Evolutionary conservation across 2,329 filamentous ascomycete genomes (phyloP), one percentile per base, ranked within the genome.

Genomic region (Scortechinia acanthostroma): DNA sequence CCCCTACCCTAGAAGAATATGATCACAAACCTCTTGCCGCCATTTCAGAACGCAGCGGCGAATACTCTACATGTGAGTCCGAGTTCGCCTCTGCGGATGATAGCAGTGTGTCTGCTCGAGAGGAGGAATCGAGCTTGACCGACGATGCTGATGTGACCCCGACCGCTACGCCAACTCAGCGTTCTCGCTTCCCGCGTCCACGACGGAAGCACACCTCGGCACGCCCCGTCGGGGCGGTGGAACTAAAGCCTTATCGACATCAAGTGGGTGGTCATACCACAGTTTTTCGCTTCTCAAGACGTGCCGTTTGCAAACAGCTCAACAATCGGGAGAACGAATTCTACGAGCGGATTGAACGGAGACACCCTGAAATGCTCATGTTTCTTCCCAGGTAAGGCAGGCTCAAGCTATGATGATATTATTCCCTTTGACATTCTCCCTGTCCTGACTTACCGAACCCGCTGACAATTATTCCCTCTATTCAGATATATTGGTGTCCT

Each of bases 321-420:
- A 98, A 95, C 63, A 98, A 95, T 61, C 80, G 91, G 57, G 93
- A 98, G 61, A 98, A 98, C 64, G 89, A 95, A 65, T 98, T 98
- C 60, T 98, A 98, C 63, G 93, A 98, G 65, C 93, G 85, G 45
- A 88, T 97, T 55, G 93, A 98, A 69, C 82, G 80, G 56, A 81
- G 88, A 53, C 91, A 98, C 63, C 88, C 90, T 51, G 86, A 95
- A 58, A 74, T 98, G 56, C 70, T 98, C 48, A 81, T 86, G 35
- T 98, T 97, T 60, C 73, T 98, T 51, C 93, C 93, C 51, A 89
- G 91, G 83, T 86, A 69, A 50, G 45, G 44, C 46, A 48, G 45
- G 42, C 43, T 17, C 42, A 43, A 45, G 25, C 20, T 47, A 46
- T 35, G 46, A 45, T 51, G 50, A 50, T 55, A 55, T n/a, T 30